Base-by-base conservation (phyloP, 1,284 basidiomycete genomes). In the Cryptococcus deneoformans region DNA sequence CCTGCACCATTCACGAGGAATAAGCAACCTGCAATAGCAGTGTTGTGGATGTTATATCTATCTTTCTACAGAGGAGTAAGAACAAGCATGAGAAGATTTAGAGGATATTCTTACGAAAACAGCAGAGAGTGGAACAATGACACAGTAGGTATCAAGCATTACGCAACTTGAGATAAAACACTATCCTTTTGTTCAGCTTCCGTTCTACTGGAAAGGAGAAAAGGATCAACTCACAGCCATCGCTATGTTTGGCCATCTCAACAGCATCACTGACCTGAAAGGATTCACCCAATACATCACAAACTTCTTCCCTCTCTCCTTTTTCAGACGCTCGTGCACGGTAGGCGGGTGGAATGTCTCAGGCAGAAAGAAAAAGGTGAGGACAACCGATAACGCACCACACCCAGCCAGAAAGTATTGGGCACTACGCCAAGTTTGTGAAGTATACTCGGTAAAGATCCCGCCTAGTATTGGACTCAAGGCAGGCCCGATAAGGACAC, bases 341-440 rank as follows among this genome's bases (percentile, higher is more conserved):
- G 52, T 78, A 68, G 51, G 84, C 77, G 67, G 74, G 65, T 87
- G 85, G 14, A 80, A 82, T 1, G 89, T 90, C 69, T 92, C 90
- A 0, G 89, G 88, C 14, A 89, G 80, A 54, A 83, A 81, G 20
- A 83, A 52, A 7, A 78, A 68, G 37, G 86, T 79, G 8, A 82
- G 66, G 0, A 82, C 34, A 37, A 85, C 77, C 0, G 81, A 79
- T 3, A 82, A 56, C 0, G 81, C 60, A 4, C 82, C 82, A 39
- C 79, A 71, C 0, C 79, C 66, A 1, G 81, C 83, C 24, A 77
- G 61, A 48, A 72, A 71, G 60, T 73, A 76, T 57, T 91, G 88
- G 69, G 87, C 84, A 1, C 82, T 69, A 2, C 88, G 82, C 89
- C 89, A 91, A 0, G 65, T 58, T 39, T 64, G 62, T 1, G 66